Percentiles rank a stretch among this genome's conserved stretches.
phyloP scores from a whole-genome alignment of 768 basidiomycete species.

The Agrocybe pediades region DNA sequence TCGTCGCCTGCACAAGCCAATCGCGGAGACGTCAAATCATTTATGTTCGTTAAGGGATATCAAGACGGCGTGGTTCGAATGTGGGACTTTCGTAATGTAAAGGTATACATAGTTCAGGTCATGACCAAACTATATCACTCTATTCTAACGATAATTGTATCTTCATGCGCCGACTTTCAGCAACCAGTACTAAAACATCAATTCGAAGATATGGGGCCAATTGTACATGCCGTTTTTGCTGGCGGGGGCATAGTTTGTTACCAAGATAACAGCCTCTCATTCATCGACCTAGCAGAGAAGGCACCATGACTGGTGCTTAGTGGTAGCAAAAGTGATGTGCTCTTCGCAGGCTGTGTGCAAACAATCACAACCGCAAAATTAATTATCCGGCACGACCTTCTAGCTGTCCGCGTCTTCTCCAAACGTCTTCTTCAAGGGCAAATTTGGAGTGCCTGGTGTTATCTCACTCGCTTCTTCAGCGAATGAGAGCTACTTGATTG shows the following conservation, averaged over 20 bases:
- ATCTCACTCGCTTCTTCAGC: too few relatives aligned
- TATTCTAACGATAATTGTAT: not conserved
- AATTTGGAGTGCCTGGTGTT: not conserved
- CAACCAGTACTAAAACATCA: slow-evolving; percentile 33
- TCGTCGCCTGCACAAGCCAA: not conserved
- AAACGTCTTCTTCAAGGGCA: not conserved
- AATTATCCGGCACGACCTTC: not conserved
- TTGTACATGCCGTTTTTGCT: slow-evolving; percentile 42
- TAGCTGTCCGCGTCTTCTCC: not conserved
- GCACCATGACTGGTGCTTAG: not conserved
- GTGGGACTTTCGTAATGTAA: slow-evolving; percentile 52
- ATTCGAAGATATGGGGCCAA: slow-evolving; percentile 31
- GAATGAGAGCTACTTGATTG: too few relatives aligned
- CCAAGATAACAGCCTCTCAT: slow-evolving; percentile 39
- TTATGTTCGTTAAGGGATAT: slow-evolving; percentile 48
- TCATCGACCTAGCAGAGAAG: slow-evolving; percentile 21
- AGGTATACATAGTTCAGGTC: slow-evolving; percentile 32
- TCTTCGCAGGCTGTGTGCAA: slow-evolving; percentile 2
- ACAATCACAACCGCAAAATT: not conserved
- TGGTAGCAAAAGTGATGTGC: slow-evolving; percentile 8
- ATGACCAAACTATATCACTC: not conserved
- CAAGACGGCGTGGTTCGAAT: slow-evolving; percentile 43
- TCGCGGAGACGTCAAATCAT: slow-evolving; percentile 40
- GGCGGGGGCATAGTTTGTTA: slow-evolving; percentile 43
- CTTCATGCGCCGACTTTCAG: slow-evolving; percentile 22